These are phyloP conservation scores for Lachnellula occidentalis DNA, from an alignment of 2,329 filamentous ascomycete species.

Conservation along the genomic window DNA sequence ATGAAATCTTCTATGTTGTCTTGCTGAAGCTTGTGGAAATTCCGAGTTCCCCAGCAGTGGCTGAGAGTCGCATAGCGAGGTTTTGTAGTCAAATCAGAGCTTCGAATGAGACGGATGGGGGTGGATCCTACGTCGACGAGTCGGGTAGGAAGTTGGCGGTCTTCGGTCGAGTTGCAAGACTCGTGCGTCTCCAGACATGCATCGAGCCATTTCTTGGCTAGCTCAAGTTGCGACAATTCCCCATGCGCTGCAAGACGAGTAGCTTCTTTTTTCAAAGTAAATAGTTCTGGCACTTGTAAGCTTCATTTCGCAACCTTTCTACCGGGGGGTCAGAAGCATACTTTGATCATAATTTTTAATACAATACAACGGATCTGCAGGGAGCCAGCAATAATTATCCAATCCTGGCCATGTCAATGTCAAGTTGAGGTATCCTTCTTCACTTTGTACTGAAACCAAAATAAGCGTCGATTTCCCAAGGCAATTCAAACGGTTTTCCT, in stretches of 20 bases:
- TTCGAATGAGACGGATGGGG: slow-evolving; percentile 2
- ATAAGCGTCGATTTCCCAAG: not conserved
- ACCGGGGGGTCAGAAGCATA: not conserved
- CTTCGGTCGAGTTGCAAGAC: slow-evolving; percentile 1
- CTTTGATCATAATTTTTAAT: not conserved
- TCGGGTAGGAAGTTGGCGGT: slow-evolving; percentile 2
- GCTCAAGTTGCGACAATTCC: not conserved
- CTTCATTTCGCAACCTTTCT: not conserved
- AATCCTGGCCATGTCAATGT: not conserved
- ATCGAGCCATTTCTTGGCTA: slow-evolving; percentile 4
- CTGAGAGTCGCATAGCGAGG: slow-evolving; percentile 17
- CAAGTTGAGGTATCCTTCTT: not conserved
- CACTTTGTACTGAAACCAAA: not conserved
- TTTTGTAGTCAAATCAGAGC: slow-evolving; percentile 1
- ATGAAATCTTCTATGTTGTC: slow-evolving; percentile 5
- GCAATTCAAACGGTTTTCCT: slow-evolving; percentile 1
- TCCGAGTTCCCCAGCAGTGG: slow-evolving; percentile 17
- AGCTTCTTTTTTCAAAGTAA: not conserved
- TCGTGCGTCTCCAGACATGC: slow-evolving; percentile 3
- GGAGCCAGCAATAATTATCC: not conserved
- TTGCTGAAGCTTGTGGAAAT: slow-evolving; percentile 5
- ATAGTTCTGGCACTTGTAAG: not conserved
- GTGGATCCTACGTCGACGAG: slow-evolving; percentile 2
- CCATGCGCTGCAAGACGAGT: not conserved
- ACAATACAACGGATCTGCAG: not conserved